Conservation (phyloP, 2,329 filamentous ascomycete species). For the Fusarium camptoceras region DNA sequence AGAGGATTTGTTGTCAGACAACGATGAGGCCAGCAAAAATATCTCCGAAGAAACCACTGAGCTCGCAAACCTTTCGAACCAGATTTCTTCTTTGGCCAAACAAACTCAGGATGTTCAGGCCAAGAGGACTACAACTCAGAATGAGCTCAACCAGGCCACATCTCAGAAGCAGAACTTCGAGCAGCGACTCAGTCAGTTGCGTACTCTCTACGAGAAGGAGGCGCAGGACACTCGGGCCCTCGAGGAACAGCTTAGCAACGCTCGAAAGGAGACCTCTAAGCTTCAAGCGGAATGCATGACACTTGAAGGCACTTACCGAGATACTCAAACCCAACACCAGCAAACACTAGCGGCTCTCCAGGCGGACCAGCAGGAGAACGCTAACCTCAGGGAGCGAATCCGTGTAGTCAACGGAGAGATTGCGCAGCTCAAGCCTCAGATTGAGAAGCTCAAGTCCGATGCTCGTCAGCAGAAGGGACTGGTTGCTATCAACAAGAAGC, state of each 20-base stretch:
- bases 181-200: conserved; percentile 84
- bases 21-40: conserved; percentile 89
- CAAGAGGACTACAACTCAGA: conserved; percentile 82
- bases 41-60: conserved; percentile 91
- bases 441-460: conserved; percentile 93
- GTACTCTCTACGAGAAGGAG: conserved; percentile 92
- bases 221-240: conserved; percentile 85
- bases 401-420: conserved; percentile 85
- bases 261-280: conserved; percentile 84
- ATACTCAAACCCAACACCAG: conserved; percentile 84
- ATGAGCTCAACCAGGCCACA: conserved; percentile 82
- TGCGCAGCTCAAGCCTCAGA: conserved; percentile 83
- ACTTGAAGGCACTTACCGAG: conserved; percentile 82
- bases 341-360: conserved; percentile 80
- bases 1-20: conserved; percentile 91
- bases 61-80: conserved; percentile 94
- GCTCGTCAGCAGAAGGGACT: conserved; percentile 95
- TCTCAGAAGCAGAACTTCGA: conserved; percentile 95
- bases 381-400: conserved; percentile 87
- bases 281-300: conserved; percentile 85
- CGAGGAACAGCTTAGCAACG: conserved; percentile 82
- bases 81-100: conserved; percentile 88
- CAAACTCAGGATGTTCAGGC: conserved; percentile 94
- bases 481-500: conserved; percentile 98
- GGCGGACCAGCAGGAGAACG: conserved; percentile 90